phyloP scores from a whole-genome alignment of 2,329 filamentous ascomycete genomes.

The Fonsecaea nubica region DNA sequence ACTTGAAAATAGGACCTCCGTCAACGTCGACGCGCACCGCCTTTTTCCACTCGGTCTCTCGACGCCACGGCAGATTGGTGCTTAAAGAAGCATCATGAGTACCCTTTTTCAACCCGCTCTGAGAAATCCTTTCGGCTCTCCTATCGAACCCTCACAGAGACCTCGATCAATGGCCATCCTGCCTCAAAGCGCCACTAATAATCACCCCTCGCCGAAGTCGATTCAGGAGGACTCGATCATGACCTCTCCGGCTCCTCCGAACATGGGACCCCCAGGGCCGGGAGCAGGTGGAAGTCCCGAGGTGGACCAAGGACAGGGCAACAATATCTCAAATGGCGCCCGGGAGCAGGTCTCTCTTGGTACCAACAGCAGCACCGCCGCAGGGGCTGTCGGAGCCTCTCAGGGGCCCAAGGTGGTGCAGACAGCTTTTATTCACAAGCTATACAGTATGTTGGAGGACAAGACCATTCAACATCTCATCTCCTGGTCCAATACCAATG shows the following conservation, averaged over 20 bases:
- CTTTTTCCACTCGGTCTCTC: conserved; percentile 16
- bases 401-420: conserved; percentile 98
- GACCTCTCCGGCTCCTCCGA: conserved; percentile 54
- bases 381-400: conserved; percentile 60
- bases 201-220: conserved; percentile 37
- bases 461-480: conserved; percentile 91
- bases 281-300: conserved; percentile 49
- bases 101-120: conserved; percentile 37
- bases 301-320: conserved; percentile 50
- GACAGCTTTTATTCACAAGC: conserved; percentile 97
- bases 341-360: conserved; percentile 38
- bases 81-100: conserved; percentile 39
- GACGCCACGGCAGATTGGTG: conserved; percentile 14
- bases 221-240: conserved; percentile 60
- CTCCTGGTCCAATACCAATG: conserved; percentile 90
- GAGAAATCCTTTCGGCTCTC: conserved; percentile 38
- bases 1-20: conserved; percentile 34
- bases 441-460: conserved; percentile 99
- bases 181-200: conserved; percentile 29
- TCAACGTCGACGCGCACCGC: conserved; percentile 21
- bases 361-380: conserved; percentile 25
- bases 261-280: conserved; percentile 56
- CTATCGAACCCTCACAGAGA: conserved; percentile 34
- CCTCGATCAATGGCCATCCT: conserved; percentile 37
- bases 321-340: conserved; percentile 39